A percentile compares a stretch with the other conserved stretches of the same genome.
These are phyloP conservation scores for Backusella tarrabulga DNA, from an alignment of 192 early-diverging fungal genomes.

Conservation along the genomic window DNA sequence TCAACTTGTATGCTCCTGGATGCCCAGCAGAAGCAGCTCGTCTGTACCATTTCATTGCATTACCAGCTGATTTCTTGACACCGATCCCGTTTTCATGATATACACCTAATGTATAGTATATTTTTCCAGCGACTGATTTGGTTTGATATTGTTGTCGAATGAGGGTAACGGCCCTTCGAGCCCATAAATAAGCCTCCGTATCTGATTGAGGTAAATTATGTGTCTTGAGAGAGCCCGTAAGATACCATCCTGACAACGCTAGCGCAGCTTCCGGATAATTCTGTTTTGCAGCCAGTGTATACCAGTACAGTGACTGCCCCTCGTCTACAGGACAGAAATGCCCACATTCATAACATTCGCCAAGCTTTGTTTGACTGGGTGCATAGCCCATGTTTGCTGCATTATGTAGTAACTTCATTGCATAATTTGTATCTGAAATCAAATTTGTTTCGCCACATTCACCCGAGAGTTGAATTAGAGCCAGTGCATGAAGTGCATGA, in stretches of 20 bases:
- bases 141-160: slow-evolving; percentile 39
- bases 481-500: slow-evolving; percentile 19
- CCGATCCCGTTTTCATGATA: slow-evolving; percentile 61
- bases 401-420: slow-evolving; percentile 51
- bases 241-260: slow-evolving; percentile 58
- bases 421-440: slow-evolving; percentile 47
- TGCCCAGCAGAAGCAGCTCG: slow-evolving; percentile 60
- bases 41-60: slow-evolving; percentile 55
- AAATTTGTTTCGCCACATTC: slow-evolving; percentile 19
- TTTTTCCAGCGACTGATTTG: slow-evolving; percentile 38
- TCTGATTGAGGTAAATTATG: slow-evolving; percentile 51
- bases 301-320: slow-evolving; percentile 46
- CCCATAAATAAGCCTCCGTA: slow-evolving; percentile 55
- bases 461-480: slow-evolving; percentile 8
- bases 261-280: slow-evolving; percentile 54
- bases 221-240: slow-evolving; percentile 43
- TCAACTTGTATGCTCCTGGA: slow-evolving; percentile 33
- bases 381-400: slow-evolving; percentile 60
- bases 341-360: slow-evolving; percentile 58
- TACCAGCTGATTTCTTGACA: slow-evolving; percentile 12
- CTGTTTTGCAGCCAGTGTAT: slow-evolving; percentile 52
- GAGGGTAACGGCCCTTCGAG: slow-evolving; percentile 33
- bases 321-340: slow-evolving; percentile 47
- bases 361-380: slow-evolving; percentile 52
- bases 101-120: slow-evolving; percentile 56